Evolutionary conservation across 371 early-diverging fungal genomes (phyloP).

Genomic region (Spiromyces aspiralis): DNA sequence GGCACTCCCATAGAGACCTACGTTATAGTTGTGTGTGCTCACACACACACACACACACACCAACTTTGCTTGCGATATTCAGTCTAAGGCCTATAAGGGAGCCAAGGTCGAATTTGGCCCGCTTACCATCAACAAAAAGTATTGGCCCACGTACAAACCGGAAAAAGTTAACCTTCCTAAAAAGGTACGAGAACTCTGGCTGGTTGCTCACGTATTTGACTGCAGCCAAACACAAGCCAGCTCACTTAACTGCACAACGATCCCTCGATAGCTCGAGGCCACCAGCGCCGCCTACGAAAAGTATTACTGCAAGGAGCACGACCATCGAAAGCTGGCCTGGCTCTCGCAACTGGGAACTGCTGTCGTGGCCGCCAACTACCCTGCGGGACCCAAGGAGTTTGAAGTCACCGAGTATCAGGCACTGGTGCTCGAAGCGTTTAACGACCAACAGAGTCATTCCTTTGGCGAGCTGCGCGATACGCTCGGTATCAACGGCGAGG

Average conservation of each 20-base stretch:
- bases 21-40: too few species aligned
- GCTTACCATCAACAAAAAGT: constrained; percentile 3
- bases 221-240: not conserved
- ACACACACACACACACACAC: too few species aligned
- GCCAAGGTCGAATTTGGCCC: constrained; percentile 45
- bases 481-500: too few species aligned
- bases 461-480: too few species aligned
- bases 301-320: not conserved
- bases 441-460: not conserved
- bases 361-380: not conserved
- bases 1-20: too few species aligned
- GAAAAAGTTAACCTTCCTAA: constrained; percentile 39
- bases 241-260: not conserved
- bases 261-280: too few species aligned
- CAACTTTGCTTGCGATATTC: too few species aligned
- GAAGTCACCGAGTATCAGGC: constrained; percentile 57
- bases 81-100: too few species aligned
- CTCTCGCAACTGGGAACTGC: not conserved
- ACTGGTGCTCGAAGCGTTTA: constrained; percentile 56
- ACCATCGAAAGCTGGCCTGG: not conserved
- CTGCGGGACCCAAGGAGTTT: constrained; percentile 50
- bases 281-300: too few species aligned
- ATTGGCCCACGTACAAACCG: constrained; percentile 66
- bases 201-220: too few species aligned
- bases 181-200: constrained; percentile 31